Evolutionary conservation across 768 basidiomycete species (phyloP).

Genomic region (Termitomyces sp.): DNA sequence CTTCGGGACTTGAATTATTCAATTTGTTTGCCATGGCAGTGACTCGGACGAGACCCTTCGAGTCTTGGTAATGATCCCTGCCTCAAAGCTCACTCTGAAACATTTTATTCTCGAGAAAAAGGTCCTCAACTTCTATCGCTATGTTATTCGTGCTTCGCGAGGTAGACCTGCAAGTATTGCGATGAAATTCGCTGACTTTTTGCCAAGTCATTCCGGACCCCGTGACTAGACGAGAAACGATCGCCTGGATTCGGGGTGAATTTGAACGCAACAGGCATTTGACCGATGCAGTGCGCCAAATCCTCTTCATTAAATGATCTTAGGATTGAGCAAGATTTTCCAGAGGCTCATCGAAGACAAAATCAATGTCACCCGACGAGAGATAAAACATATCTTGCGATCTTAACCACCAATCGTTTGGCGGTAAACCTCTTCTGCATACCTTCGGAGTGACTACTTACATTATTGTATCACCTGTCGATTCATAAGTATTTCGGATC

Average conservation of each 20-base stretch:
- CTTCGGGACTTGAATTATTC: conserved; percentile 34
- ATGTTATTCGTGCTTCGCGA: conserved; percentile 63
- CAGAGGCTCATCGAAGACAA: conserved; percentile 60
- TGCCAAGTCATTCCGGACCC: conserved; percentile 56
- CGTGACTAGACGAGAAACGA: conserved; percentile 55
- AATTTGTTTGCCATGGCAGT: conserved; percentile 11
- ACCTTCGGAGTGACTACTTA: not conserved
- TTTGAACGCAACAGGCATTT: conserved; percentile 59
- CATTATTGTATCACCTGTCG: not conserved
- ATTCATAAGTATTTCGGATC: not conserved
- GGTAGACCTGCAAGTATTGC: conserved; percentile 30
- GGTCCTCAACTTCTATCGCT: conserved; percentile 58
- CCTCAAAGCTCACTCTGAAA: conserved; percentile 44
- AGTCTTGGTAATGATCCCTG: conserved; percentile 10
- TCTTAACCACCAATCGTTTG: not conserved
- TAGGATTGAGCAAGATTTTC: not conserved
- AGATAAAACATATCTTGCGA: conserved; percentile 50
- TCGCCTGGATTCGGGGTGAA: conserved; percentile 68
- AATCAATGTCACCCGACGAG: conserved; percentile 48
- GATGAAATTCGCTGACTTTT: conserved; percentile 2
- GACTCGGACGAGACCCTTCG: not conserved
- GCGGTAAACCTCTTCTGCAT: no score
- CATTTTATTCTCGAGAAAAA: conserved; percentile 70
- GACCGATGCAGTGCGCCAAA: conserved; percentile 45
- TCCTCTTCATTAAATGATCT: not conserved